Evolutionary conservation across 352 stramenopile genomes (phyloP), one percentile per base, ranked within the genome.

Genomic region (Globisporangium cystogenes): DNA sequence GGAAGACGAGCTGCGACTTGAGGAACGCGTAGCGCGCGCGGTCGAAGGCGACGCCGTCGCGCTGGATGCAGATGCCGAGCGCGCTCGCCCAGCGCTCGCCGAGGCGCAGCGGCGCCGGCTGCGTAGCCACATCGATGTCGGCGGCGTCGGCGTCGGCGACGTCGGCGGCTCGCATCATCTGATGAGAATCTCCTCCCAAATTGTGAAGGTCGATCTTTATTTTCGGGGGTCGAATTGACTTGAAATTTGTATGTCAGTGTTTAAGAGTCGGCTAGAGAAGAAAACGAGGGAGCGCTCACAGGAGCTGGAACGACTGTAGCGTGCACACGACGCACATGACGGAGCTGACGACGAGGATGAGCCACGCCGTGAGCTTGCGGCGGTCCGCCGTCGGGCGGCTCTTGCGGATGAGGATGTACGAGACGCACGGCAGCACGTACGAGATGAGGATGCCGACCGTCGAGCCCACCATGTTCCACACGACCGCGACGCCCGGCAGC

Each of bases 381-480:
- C 62, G 58, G 63, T 94, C 79, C 1, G 68, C 75, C 50, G 77
- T 66, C 15, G 71, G 74, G 43, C 90, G 90, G 20, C 80, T 76
- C 43, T 70, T 64, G n/a, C 86, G 82, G 50, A 96, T 94, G 53
- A 79, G 65, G 1, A 92, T 70, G 67, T 96, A 96, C 43, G 81
- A 94, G 0, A 90, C 56, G 49, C 80, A 90, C n/a, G 87, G 87
- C 41, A 96, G 67, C 43, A 95, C 82, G 57, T 95, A 96, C 42
- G 81, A 93, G 57, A 96, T 87, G 5, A 95, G 54, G 24, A 96
- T 73, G 8, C 80, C 85, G 42, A 96, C 84, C 0, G 86, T 94
- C 24, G 75, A 91, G 37, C 87, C 87, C 68, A 92, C 93, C 48
- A 96, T 72, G 53, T 94, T 96, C 87, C 85, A 96, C 35, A 96